A percentile compares a stretch with the other conserved stretches of the same genome.
These are phyloP conservation scores for Microbotryum saponariae DNA, from an alignment of 1,284 basidiomycete species.

Conservation along the genomic window DNA sequence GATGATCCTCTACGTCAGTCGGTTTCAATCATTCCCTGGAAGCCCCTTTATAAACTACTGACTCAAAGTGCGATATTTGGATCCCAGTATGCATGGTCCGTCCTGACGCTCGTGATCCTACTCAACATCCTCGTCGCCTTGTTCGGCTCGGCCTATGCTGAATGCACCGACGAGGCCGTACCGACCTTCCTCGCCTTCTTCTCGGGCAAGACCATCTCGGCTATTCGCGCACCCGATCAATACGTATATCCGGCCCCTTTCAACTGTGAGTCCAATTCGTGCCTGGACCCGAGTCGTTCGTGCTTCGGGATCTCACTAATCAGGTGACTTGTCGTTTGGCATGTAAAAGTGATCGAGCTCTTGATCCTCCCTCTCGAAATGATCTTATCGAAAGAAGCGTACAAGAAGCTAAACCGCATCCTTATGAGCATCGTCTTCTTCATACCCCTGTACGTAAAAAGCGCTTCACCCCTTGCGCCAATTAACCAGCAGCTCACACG, in stretches of 20 bases:
- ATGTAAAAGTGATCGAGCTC: slow-evolving; percentile 24
- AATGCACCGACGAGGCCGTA: slow-evolving; percentile 50
- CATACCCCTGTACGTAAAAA: slow-evolving; percentile 52
- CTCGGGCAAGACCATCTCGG: slow-evolving; percentile 44
- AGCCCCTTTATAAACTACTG: no score
- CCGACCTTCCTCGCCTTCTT: slow-evolving; percentile 81
- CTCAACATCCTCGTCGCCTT: slow-evolving; percentile 92
- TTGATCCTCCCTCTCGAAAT: slow-evolving; percentile 34
- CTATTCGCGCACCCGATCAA: slow-evolving; percentile 62
- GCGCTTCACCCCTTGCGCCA: neutral
- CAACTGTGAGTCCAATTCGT: slow-evolving; percentile 47
- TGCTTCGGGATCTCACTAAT: slow-evolving; percentile 43
- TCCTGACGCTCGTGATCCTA: slow-evolving; percentile 74
- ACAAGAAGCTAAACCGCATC: slow-evolving; percentile 65
- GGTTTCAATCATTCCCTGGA: no score
- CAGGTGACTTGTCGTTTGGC: slow-evolving; percentile 23
- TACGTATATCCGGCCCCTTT: slow-evolving; percentile 46
- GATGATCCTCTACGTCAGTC: slow-evolving; percentile 65
- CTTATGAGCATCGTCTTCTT: slow-evolving; percentile 74
- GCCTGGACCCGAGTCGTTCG: no score
- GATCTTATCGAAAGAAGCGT: slow-evolving; percentile 42
- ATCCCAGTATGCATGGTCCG: slow-evolving; percentile 59
- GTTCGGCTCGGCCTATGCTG: slow-evolving; percentile 46
- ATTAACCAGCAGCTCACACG: neutral
- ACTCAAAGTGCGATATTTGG: neutral